phyloP scores from a whole-genome alignment of 164 flowering plant species.

The Annona cherimola region DNA sequence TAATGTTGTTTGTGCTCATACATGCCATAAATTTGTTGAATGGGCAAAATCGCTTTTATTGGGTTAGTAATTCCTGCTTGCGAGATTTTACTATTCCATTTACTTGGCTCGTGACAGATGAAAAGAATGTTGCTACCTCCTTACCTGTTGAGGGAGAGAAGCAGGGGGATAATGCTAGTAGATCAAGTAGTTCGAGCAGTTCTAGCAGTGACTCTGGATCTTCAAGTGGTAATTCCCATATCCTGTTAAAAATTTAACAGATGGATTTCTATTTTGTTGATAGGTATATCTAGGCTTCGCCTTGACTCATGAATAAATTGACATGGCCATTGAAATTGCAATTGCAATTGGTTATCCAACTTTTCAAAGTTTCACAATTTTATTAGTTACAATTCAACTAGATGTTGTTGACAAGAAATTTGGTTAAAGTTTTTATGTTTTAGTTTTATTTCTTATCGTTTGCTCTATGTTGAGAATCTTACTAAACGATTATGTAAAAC shows the following conservation, averaged over 20 bases:
- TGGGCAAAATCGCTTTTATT: background rate
- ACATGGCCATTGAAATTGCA: background rate
- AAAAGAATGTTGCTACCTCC: slow-evolving; percentile 34
- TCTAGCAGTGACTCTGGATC: slow-evolving; percentile 85
- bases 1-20: background rate
- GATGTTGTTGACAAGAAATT: background rate
- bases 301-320: background rate
- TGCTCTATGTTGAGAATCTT: background rate
- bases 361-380: background rate
- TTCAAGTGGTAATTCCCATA: slow-evolving; percentile 59
- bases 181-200: slow-evolving; percentile 76
- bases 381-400: background rate
- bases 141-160: slow-evolving; percentile 44
- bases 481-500: slow-evolving; percentile 26
- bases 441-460: background rate
- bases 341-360: background rate
- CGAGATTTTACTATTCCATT: background rate
- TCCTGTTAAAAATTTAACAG: background rate
- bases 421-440: background rate
- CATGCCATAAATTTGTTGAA: background rate
- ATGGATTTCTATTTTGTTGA: background rate
- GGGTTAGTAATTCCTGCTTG: background rate
- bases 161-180: slow-evolving; percentile 39
- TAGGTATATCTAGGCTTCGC: background rate
- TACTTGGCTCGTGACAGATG: slow-evolving; percentile 30